Percentiles rank a stretch among this genome's conserved stretches.
phyloP scores from a whole-genome alignment of 805 yeast species.

The Saitoella complicata region DNA sequence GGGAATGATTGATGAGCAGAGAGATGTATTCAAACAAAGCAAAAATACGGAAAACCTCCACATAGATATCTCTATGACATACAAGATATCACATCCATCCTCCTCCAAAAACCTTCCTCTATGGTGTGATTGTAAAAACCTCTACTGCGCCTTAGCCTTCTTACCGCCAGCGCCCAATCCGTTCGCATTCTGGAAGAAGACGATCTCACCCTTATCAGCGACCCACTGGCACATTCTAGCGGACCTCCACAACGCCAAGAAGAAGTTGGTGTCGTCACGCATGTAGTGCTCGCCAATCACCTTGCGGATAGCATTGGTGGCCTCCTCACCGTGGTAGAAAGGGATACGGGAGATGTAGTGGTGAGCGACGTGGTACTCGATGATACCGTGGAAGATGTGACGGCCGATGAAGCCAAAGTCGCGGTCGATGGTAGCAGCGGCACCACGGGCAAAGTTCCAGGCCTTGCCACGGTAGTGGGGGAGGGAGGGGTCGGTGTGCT shows the following conservation, averaged over 20 bases:
- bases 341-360: conserved; percentile 75
- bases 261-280: conserved; percentile 54
- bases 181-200: conserved; percentile 61
- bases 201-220: conserved; percentile 49
- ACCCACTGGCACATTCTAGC: conserved; percentile 55
- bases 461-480: conserved; percentile 63
- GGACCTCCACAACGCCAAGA: conserved; percentile 40
- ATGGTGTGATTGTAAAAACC: background rate
- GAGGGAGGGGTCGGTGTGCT: conserved; percentile 63
- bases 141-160: background rate
- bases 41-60: no score
- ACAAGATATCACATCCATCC: no score
- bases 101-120: no score
- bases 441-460: conserved; percentile 74
- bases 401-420: conserved; percentile 68
- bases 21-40: no score
- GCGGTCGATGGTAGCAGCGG: conserved; percentile 78
- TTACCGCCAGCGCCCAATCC: conserved; percentile 30
- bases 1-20: no score
- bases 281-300: conserved; percentile 75
- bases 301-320: conserved; percentile 55
- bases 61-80: no score
- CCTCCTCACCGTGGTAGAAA: conserved; percentile 46
- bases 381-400: conserved; percentile 71
- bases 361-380: conserved; percentile 80